Conservation (phyloP, 192 early-diverging fungal species). For the Funneliformis geosporum region DNA sequence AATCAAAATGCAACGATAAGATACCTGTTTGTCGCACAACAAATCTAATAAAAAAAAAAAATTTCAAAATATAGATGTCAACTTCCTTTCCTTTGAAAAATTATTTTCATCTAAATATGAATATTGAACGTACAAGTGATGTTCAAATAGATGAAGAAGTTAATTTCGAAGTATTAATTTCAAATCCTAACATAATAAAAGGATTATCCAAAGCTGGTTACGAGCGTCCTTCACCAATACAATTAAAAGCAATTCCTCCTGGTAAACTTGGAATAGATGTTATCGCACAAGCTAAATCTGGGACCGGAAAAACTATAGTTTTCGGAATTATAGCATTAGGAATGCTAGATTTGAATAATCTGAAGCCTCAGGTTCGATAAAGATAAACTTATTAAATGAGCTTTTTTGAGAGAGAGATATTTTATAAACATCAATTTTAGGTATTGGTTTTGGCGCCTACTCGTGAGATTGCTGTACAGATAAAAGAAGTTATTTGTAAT, state of each 20-base stretch:
- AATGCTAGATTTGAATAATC: conserved; percentile 36
- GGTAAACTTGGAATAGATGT: conserved; percentile 63
- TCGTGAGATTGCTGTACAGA: conserved; percentile 66
- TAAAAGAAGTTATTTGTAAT: conserved; percentile 52
- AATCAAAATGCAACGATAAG: no score
- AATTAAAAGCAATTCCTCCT: conserved; percentile 64
- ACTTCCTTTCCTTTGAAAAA: no score
- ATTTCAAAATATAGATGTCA: no score
- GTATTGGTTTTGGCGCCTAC: conserved; percentile 63
- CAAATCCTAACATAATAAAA: conserved; percentile 42
- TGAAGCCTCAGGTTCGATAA: conserved; percentile 35
- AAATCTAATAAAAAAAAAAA: no score
- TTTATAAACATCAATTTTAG: not conserved
- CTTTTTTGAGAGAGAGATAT: not conserved
- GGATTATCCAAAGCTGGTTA: conserved; percentile 53
- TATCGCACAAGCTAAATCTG: conserved; percentile 86
- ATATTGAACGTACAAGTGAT: conserved; percentile 42
- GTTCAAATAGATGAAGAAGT: conserved; percentile 58
- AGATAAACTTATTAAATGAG: not conserved
- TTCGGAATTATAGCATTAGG: conserved; percentile 66
- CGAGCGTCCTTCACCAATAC: conserved; percentile 63
- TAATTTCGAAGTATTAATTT: conserved; percentile 51
- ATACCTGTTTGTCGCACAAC: no score
- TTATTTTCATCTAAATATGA: not conserved
- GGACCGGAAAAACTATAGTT: conserved; percentile 52